A percentile compares a stretch with the other conserved stretches of the same genome.
phyloP scores from a whole-genome alignment of 1,284 basidiomycete species.

The Ustilago loliicola region DNA sequence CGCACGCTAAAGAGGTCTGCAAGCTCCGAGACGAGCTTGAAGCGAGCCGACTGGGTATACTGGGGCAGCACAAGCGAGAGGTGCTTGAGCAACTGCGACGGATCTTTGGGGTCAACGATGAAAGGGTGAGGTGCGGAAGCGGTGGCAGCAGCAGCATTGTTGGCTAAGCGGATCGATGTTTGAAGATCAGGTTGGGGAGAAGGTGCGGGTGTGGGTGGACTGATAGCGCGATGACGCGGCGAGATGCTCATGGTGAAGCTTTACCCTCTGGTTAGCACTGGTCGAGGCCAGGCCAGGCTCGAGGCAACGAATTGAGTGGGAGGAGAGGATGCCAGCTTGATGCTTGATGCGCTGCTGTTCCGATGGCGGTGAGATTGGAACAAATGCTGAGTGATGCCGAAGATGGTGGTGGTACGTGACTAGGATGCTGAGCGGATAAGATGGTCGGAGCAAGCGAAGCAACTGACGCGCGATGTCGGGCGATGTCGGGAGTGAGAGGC shows the following conservation, averaged over 20 bases:
- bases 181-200: conserved; percentile 61
- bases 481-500: too few relatives aligned
- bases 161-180: conserved; percentile 51
- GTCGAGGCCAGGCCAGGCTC: too few relatives aligned
- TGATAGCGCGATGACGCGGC: conserved; percentile 58
- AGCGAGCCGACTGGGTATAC: conserved; percentile 48
- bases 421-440: too few relatives aligned
- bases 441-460: too few relatives aligned
- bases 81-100: conserved; percentile 50
- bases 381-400: too few relatives aligned
- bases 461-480: too few relatives aligned
- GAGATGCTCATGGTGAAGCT: conserved; percentile 48
- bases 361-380: too few relatives aligned
- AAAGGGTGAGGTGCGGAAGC: conserved; percentile 22
- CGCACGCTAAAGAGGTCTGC: conserved; percentile 73
- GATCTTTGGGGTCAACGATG: conserved; percentile 43
- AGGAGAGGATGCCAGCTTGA: too few relatives aligned
- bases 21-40: conserved; percentile 59
- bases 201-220: conserved; percentile 63
- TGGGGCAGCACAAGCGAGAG: conserved; percentile 49
- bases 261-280: too few relatives aligned
- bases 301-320: too few relatives aligned
- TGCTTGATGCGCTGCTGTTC: too few relatives aligned
- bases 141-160: conserved; percentile 42
- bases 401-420: too few relatives aligned